Base-by-base conservation (phyloP, 1,139 yeast genomes). In the Zygoascus meyerae region DNA sequence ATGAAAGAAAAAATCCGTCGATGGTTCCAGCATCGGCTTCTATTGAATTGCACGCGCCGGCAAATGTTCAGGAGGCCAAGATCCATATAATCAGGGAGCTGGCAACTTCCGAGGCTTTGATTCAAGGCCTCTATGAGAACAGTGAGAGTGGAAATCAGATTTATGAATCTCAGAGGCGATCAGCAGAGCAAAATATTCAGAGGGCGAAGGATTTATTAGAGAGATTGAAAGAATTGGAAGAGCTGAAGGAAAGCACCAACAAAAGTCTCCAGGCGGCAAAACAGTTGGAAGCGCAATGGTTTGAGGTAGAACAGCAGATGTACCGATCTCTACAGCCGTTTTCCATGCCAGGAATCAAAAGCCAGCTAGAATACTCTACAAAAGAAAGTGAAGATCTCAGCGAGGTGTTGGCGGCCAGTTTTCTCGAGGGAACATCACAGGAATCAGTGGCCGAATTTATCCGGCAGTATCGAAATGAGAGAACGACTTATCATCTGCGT, bases 401-500 rank as follows among this genome's bases (percentile, higher is more conserved):
- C 29, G 65, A 63, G n/a, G 55, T 65, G 2, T 49, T 72, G 33
- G 63, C 67, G 2, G 54, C 63, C 11, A 55, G 66, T 16, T 60
- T 67, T 42, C 51, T 67, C 35, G 53, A 52, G 16, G 53, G 62
- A 54, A 17, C 52, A 44, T 11, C 51, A 52, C 14, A 33, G 12
- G 52, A 47, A 9, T 60, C 58, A 16, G 58, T 70, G 2, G 62
- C 61, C 5, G 61, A 63, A 2, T 72, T 78, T 51, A 64, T 81
- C 14, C 61, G 61, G 26, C 64, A 64, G 11, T 83, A 80, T 56
- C 68, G 72, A 45, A 55, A 54, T 9, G 70, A 70, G 46, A 61
- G 87, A 31, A 74, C 74, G 52, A 53, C 58, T 34, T 79, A 73
- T 51, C 84, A 83, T 62, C 59, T 76, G 47, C 65, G 83, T 33